Conservation (phyloP, 345 rosid genomes). For the Odontarrhena argentea region DNA sequence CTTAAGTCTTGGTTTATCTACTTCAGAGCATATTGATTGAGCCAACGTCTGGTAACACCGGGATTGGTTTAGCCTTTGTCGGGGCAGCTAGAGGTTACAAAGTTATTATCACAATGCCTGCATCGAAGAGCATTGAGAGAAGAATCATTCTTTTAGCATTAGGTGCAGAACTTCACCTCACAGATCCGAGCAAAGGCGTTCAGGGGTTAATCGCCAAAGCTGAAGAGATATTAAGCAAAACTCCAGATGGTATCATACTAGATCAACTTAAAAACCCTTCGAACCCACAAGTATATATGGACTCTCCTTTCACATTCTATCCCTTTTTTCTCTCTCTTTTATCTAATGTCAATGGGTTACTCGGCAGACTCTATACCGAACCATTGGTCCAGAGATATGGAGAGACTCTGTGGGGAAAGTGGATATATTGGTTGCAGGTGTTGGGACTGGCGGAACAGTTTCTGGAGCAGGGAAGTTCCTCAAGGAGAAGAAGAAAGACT, state of each 20-base stretch:
- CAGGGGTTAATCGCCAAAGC: conserved; percentile 48
- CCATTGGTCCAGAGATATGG: conserved; percentile 81
- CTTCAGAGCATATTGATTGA: conserved; percentile 57
- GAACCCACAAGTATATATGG: conserved; percentile 44
- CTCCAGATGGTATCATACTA: conserved; percentile 57
- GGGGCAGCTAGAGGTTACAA: conserved; percentile 73
- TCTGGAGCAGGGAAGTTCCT: conserved; percentile 56
- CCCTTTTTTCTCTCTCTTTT: background rate
- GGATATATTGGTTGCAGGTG: conserved; percentile 53
- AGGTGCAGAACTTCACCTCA: conserved; percentile 68
- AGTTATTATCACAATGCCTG: conserved; percentile 62
- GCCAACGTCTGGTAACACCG: conserved; percentile 74
- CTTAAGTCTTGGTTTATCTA: conserved; percentile 6
- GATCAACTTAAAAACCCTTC: conserved; percentile 61
- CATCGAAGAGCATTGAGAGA: conserved; percentile 60
- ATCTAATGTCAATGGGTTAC: background rate
- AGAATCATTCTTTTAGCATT: conserved; percentile 63
- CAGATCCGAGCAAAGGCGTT: conserved; percentile 52
- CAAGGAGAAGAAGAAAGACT: conserved; percentile 48
- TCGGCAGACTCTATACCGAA: conserved; percentile 69
- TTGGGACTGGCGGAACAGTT: conserved; percentile 71
- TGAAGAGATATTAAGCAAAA: conserved; percentile 57
- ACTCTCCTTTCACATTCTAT: background rate
- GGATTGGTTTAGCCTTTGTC: conserved; percentile 71
- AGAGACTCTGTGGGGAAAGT: conserved; percentile 57